Evolutionary conservation across 257 asterid genomes (phyloP).

Genomic region (Cinchona pubescens): DNA sequence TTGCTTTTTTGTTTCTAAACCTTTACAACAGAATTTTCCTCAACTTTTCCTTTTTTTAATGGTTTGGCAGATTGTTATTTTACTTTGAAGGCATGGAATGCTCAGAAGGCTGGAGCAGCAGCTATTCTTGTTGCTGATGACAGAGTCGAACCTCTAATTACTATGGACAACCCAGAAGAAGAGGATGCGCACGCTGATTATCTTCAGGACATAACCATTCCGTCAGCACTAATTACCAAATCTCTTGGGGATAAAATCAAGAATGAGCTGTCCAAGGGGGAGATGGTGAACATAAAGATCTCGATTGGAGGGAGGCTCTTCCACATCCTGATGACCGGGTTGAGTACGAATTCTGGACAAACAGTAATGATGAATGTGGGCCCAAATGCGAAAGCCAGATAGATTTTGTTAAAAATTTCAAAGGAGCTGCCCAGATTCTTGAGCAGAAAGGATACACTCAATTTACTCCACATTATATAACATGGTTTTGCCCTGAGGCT

Average conservation of each 20-base stretch:
- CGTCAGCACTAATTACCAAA: constrained; percentile 82
- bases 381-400: constrained; percentile 86
- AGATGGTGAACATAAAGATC: constrained; percentile 72
- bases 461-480: constrained; percentile 52
- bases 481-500: constrained; percentile 46
- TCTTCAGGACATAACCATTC: constrained; percentile 72
- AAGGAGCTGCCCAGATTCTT: constrained; percentile 93
- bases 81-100: constrained; percentile 91
- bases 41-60: neutral
- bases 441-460: constrained; percentile 86
- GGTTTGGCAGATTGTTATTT: constrained; percentile 68
- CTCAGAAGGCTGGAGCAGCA: constrained; percentile 93
- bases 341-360: constrained; percentile 90
- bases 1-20: neutral
- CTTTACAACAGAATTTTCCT: neutral
- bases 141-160: constrained; percentile 68
- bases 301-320: constrained; percentile 96
- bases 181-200: constrained; percentile 58
- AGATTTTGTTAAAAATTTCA: constrained; percentile 65
- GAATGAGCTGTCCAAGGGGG: constrained; percentile 55
- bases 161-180: constrained; percentile 93
- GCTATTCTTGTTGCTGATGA: constrained; percentile 91
- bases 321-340: constrained; percentile 98
- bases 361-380: constrained; percentile 90
- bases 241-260: constrained; percentile 78